Evolutionary conservation across 495 filamentous ascomycete species (phyloP).

Genomic region (Talaromyces stipitatus): DNA sequence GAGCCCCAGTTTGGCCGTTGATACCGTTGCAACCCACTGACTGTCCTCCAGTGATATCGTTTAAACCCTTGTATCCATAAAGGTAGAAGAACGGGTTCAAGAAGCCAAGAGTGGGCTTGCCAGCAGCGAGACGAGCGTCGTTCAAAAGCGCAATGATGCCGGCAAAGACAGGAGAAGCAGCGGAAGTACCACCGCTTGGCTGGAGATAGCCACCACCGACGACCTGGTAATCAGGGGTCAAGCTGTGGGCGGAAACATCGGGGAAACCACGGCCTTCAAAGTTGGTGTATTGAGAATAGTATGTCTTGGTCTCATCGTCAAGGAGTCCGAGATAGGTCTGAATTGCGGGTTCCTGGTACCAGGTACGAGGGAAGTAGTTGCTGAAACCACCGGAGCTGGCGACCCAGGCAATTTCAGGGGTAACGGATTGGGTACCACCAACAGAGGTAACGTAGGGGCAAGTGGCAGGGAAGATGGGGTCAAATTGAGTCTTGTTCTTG

Average conservation of each 20-base stretch:
- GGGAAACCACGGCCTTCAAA: conserved; percentile 60
- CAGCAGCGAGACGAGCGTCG: conserved; percentile 50
- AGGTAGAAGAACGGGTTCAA: conserved; percentile 70
- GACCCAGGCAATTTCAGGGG: conserved; percentile 49
- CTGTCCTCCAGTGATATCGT: conserved; percentile 54
- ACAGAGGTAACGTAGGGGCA: conserved; percentile 72
- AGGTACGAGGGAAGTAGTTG: conserved; percentile 52
- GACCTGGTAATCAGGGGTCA: conserved; percentile 40
- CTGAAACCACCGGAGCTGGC: conserved; percentile 65
- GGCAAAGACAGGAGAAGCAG: conserved; percentile 55
- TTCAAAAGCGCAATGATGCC: conserved; percentile 61
- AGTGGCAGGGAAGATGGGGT: conserved; percentile 60
- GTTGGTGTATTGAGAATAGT: conserved; percentile 42
- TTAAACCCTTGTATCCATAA: conserved; percentile 43
- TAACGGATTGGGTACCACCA: conserved; percentile 52
- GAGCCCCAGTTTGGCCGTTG: conserved; percentile 23
- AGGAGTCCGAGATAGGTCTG: conserved; percentile 48
- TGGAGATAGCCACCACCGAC: conserved; percentile 44
- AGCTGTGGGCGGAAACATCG: conserved; percentile 60
- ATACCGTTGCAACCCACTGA: conserved; percentile 53
- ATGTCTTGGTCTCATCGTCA: conserved; percentile 25
- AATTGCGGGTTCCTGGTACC: conserved; percentile 55
- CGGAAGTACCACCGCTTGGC: conserved; percentile 56
- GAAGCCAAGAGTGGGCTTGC: conserved; percentile 56
- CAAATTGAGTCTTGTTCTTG: conserved; percentile 57